A percentile compares a stretch with the other conserved stretches of the same genome.
These are phyloP conservation scores for Epichloe gansuensis DNA, from an alignment of 2,329 filamentous ascomycete genomes.

Conservation along the genomic window DNA sequence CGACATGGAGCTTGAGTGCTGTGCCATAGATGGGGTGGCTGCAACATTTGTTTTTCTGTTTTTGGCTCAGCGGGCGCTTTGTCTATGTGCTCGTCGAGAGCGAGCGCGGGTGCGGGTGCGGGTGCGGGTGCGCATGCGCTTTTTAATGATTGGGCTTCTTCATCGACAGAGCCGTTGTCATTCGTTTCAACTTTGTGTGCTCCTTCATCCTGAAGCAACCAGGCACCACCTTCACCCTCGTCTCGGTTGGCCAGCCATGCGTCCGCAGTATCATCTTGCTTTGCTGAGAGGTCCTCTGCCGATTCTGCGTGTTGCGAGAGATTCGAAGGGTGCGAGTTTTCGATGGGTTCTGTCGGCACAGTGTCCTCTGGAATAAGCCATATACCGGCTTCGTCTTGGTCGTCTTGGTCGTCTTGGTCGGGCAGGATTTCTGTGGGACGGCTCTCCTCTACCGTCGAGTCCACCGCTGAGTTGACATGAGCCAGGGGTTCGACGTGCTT, in stretches of 20 bases:
- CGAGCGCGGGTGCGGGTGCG: not conserved
- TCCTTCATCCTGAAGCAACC: slow-evolving; percentile 14
- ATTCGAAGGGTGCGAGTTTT: not conserved
- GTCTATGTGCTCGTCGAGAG: not conserved
- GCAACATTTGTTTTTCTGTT: not conserved
- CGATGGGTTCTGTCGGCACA: not conserved
- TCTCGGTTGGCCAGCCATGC: slow-evolving; percentile 6
- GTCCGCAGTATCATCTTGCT: not conserved
- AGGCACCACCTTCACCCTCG: slow-evolving; percentile 13
- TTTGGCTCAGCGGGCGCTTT: not conserved
- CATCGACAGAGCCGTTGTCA: not conserved
- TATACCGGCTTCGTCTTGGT: slow-evolving; percentile 9
- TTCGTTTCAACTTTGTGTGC: not conserved
- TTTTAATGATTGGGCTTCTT: not conserved
- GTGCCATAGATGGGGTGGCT: slow-evolving; percentile 22
- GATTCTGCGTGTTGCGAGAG: not conserved
- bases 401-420: slow-evolving; percentile 1
- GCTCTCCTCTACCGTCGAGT: not conserved
- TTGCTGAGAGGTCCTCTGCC: not conserved
- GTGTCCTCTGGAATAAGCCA: slow-evolving; percentile 13
- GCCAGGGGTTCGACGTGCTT: not conserved
- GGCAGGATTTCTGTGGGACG: not conserved
- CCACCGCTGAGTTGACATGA: not conserved
- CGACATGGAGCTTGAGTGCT: slow-evolving; percentile 49
- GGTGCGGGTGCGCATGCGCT: too few species aligned